Base-by-base conservation (phyloP, 2,329 filamentous ascomycete genomes). In the Phoma sp. region DNA sequence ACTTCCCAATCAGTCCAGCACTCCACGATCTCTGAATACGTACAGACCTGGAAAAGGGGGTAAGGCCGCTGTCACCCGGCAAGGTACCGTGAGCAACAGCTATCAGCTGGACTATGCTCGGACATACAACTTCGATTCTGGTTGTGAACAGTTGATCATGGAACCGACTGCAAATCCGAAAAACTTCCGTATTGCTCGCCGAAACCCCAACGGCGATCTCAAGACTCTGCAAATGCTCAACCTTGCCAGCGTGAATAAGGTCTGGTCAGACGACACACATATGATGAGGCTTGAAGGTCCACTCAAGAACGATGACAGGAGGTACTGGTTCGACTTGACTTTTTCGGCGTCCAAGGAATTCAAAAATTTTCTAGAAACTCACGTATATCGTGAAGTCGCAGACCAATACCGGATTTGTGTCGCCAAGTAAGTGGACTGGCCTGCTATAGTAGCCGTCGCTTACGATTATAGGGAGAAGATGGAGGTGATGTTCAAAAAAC, bases 201-300 rank as follows among this genome's bases (percentile, higher is more conserved):
- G 9, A 31, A 48, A 57, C 27, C 8, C n/a, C 22, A 32, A 46
- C 25, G 53, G 40, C 3, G 36, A 36, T 12, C 2, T 39, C 2
- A 40, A 44, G 2, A 49, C 38, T 3, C 43, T 43, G 37, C 21
- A 53, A 9, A 13, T 44, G 1, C 49, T 72, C 4, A 9, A 31
- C 8, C 29, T 65, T 5, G 21, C 48, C 6, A 46, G 61, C 7
- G 38, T 74, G 27, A 62, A 43, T 43, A 52, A 19, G 13, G 58
- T 55, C 3, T 0, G 40, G 0, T 47, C 58, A n/a, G 71, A 74
- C 35, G 27, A 59, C 12, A 33, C 29, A 3, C 47, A 55, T 7
- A 58, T 58, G 8, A 60, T 72, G 32, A 65, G 70, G 17, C 29
- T 74, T 3, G 29, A 32, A 17, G 69, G 70, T 1, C 33, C 61